Base-by-base conservation (phyloP, 1,139 yeast species). In the Candida neerlandica region DNA sequence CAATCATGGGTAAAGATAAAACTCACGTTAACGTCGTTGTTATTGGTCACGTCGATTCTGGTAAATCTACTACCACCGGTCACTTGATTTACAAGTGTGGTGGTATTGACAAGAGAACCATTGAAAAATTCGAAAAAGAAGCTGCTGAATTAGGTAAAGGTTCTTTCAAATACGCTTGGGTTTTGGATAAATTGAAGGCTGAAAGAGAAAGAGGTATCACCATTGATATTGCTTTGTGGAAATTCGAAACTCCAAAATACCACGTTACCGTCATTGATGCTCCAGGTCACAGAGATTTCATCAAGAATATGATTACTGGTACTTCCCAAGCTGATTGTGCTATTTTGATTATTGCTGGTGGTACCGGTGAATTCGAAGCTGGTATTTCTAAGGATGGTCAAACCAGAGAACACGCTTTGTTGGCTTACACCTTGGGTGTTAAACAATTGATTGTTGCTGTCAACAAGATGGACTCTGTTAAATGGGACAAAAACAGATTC, bases 111-210 rank as follows among this genome's bases (percentile, higher is more conserved):
- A 90, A 91, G 89, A 89, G 97, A 86, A 90, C 97, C 76, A 91
- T 91, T 73, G 97, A 91, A 84, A 90, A 90, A 89, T 90, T 90
- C 82, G 97, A 90, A 84, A 89, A 89, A 87, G 97, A 90, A 81
- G 96, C 97, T 74, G 96, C 95, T 73, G 96, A 89, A 81, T 87
- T 89, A 77, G 96, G 96, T 78, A 89, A 89, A 86, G 96, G 96
- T 85, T 89, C 96, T 75, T 89, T 89, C 95, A 89, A 89, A 85
- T 89, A 89, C 92, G 96, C 96, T 73, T 89, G 96, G 96, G 96
- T 89, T 69, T 83, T 89, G 72, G 96, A 89, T 84, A 89, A 89
- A 80, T 82, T 89, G 70, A 89, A 89, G 90, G 95, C 96, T 72
- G 96, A 89, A 82, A 86, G 96, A 81, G 96, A 89, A 81, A 89